Base-by-base conservation (phyloP, 495 filamentous ascomycete species). In the Barbatosphaeria neglecta region DNA sequence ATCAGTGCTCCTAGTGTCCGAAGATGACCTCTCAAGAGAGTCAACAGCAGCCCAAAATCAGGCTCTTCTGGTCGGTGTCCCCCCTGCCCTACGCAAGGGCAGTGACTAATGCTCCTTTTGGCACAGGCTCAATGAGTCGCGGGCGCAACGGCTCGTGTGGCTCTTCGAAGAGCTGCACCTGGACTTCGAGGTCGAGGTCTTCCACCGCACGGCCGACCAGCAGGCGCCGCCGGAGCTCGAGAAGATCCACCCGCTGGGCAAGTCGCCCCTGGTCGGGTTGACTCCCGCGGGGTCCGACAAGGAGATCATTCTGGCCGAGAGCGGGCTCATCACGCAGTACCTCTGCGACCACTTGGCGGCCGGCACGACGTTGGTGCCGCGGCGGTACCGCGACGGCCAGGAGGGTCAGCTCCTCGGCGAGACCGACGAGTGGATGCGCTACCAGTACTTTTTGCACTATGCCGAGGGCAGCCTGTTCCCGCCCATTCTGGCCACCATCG, bases 111-210 rank as follows among this genome's bases (percentile, higher is more conserved):
- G n/a, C n/a, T n/a, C n/a, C n/a, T n/a, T n/a, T n/a, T n/a, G n/a
- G 61, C 73, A 84, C 25, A 86, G 84, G 84, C 79, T 87, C 46
- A 71, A 86, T 45, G 63, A 78, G 48, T 87, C 84, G 22, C 86
- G 88, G 43, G 77, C 85, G 46, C 87, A 93, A 52, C 80, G 86
- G 28, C 87, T 89, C 48, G 70, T 90, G 28, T 93, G 84, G 83
- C 79, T 95, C 37, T 77, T 94, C 33, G 84, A 90, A 62, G 87
- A 90, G 55, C 77, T 90, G 40, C 67, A 78, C n/a, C 43, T 93
- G 22, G 70, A 81, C 28, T 94, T 90, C 65, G 76, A 86, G 43
- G 64, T 95, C 25, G 79, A 87, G 55, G 77, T 75, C 38, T 88
- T 78, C 73, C 81, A 83, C 50, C 81, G 88, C 18, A 61, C 64